phyloP scores from a whole-genome alignment of 73 alveolate species.

The Paramecium bursaria region DNA sequence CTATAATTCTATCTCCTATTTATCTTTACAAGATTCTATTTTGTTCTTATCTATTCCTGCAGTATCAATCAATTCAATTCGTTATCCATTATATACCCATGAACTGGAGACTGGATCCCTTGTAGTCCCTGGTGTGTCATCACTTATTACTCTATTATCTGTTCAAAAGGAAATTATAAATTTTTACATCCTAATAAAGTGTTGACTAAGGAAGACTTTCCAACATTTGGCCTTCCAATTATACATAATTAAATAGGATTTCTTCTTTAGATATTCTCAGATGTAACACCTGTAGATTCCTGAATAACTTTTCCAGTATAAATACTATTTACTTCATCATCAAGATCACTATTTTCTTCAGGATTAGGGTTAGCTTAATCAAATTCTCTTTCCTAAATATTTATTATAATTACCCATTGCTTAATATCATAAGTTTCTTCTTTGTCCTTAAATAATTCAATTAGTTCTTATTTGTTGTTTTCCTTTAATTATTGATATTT shows the following conservation, averaged over 20 bases:
- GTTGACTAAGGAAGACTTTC: conserved; percentile 86
- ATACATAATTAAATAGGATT: conserved; percentile 73
- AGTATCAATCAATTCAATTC: conserved; percentile 85
- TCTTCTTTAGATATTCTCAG: conserved; percentile 44
- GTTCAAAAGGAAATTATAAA: background rate
- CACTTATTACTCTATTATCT: conserved; percentile 87
- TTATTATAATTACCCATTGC: conserved; percentile 52
- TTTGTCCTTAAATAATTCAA: conserved; percentile 61
- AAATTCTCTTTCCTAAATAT: conserved; percentile 76
- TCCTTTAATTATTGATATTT: conserved; percentile 69
- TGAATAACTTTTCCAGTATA: conserved; percentile 70
- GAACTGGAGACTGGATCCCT: conserved; percentile 81
- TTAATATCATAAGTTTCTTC: conserved; percentile 70
- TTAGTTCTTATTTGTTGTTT: conserved; percentile 72
- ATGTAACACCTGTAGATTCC: conserved; percentile 47
- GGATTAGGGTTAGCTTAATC: conserved; percentile 83
- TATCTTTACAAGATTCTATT: conserved; percentile 63
- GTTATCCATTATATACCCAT: conserved; percentile 82
- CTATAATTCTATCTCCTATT: too few relatives aligned
- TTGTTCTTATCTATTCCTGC: conserved; percentile 82
- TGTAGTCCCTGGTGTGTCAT: conserved; percentile 88
- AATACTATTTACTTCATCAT: conserved; percentile 84
- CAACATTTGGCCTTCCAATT: conserved; percentile 85
- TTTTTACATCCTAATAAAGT: conserved; percentile 68
- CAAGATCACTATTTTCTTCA: conserved; percentile 86